Conservation (phyloP, 805 yeast genomes). For the Candida sakaeoensis region DNA sequence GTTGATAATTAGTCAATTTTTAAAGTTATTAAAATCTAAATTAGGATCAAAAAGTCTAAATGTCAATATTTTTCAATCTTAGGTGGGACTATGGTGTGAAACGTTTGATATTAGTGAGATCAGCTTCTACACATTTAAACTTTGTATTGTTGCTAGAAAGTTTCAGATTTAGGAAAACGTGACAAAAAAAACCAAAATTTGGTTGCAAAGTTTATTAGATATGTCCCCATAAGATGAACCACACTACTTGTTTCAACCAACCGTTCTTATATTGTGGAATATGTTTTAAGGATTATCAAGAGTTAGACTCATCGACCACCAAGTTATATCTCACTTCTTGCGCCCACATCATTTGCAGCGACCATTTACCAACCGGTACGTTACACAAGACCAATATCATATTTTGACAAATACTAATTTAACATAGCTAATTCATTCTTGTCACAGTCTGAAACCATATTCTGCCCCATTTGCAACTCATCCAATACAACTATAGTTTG, state of each 20-base stretch:
- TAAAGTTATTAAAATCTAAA: too few species aligned
- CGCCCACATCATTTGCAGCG: constrained; percentile 9
- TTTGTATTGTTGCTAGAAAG: too few species aligned
- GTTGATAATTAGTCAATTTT: too few species aligned
- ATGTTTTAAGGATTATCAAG: constrained; percentile 7
- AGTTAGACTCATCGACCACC: neutral
- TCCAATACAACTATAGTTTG: constrained; percentile 4
- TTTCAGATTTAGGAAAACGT: too few species aligned
- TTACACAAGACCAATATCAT: neutral
- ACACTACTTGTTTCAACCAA: constrained; percentile 7
- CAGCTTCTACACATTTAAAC: too few species aligned
- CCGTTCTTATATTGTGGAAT: constrained; percentile 12
- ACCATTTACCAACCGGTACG: constrained; percentile 9
- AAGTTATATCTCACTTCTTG: constrained; percentile 10
- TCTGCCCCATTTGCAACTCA: constrained; percentile 9
- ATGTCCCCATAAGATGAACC: neutral
- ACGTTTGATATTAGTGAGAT: too few species aligned
- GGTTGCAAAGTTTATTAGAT: constrained; percentile 8
- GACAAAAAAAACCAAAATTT: neutral
- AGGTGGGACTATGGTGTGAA: too few species aligned
- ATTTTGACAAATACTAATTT: neutral
- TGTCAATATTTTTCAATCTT: too few species aligned
- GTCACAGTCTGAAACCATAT: neutral
- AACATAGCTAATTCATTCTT: constrained; percentile 1
- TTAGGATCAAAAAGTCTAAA: too few species aligned